Evolutionary conservation across 78 protist genomes (phyloP), one percentile per base, ranked within the genome.

Genomic region (Bigelowiella natans): DNA sequence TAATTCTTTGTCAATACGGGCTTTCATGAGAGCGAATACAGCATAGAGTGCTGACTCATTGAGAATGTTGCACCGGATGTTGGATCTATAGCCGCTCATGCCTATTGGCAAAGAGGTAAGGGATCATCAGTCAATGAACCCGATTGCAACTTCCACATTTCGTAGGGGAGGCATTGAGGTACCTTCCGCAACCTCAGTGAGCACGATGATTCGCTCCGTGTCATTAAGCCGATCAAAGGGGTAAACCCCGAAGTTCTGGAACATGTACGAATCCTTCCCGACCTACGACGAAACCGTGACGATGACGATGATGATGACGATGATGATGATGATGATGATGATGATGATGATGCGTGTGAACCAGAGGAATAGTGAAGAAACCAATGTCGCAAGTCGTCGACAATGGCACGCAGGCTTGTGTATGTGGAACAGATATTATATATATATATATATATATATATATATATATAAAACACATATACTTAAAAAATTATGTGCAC

Each of bases 191-290:
- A 51, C 73, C 73, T 83, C 86, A 28, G 89, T 87, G 7, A 87
- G 38, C 7, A 87, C 89, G 89, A 87, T 39, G 38, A 87, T 39
- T 38, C 89, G 89, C 37, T 87, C 89, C 89, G 89, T 40, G 38
- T 87, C 89, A 37, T 87, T 38, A 18, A 87, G 89, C 2, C 89
- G 89, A 28, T 87, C 89, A 40, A 87, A 87, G 40, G 89, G 89
- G 36, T 87, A 87, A 31, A 87, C 86, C 28, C 86, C 86, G 31
- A 83, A 83, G 86, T 83, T 83, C 86, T 83, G 86, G 86, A 83
- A 83, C 86, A 83, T 83, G 31, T 83, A 83, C 2, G 86, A 83
- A 83, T 83, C 86, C 29, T 83, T 83, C 3, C 86, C 86, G 38
- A 83, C 86, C n/a, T n/a, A n/a, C n/a, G n/a, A n/a, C n/a, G n/a